Evolutionary conservation across 257 asterid genomes (phyloP).

Genomic region (Ehretia macrophylla): DNA sequence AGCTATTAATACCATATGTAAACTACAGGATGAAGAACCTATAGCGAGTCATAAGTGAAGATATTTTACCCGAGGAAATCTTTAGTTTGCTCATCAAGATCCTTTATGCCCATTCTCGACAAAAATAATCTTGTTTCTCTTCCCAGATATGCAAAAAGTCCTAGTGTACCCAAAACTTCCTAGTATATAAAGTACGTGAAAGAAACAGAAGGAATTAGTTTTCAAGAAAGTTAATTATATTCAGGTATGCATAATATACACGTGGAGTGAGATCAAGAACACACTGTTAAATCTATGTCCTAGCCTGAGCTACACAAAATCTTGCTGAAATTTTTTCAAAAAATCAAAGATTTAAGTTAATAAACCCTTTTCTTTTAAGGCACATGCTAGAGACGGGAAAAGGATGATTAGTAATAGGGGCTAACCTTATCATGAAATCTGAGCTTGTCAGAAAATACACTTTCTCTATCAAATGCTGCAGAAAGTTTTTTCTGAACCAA

Average conservation of each 20-base stretch:
- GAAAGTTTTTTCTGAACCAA: slow-evolving; percentile 60
- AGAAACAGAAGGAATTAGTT: background rate
- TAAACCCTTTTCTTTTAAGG: too few relatives aligned
- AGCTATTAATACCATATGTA: slow-evolving; percentile 10
- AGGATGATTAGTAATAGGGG: slow-evolving; percentile 5
- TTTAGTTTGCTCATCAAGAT: slow-evolving; percentile 51
- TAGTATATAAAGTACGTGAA: slow-evolving; percentile 6
- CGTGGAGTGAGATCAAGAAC: too few relatives aligned
- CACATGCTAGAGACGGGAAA: too few relatives aligned
- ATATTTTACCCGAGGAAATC: slow-evolving; percentile 57
- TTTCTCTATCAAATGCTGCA: slow-evolving; percentile 61
- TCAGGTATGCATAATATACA: too few relatives aligned
- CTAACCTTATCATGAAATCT: slow-evolving; percentile 47
- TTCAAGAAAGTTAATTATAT: background rate
- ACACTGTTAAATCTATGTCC: too few relatives aligned
- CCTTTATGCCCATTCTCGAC: slow-evolving; percentile 52
- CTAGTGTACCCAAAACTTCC: slow-evolving; percentile 51
- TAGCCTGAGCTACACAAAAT: too few relatives aligned
- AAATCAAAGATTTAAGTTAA: too few relatives aligned
- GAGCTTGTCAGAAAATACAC: slow-evolving; percentile 42
- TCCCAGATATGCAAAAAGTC: slow-evolving; percentile 74
- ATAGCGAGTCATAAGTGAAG: background rate
- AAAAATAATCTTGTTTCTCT: slow-evolving; percentile 71
- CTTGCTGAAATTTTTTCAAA: too few relatives aligned
- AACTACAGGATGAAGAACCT: slow-evolving; percentile 8